Percentiles rank a stretch among this genome's conserved stretches.
These are phyloP conservation scores for Trametes versicolor DNA, from an alignment of 1,284 basidiomycete genomes.

Conservation along the genomic window DNA sequence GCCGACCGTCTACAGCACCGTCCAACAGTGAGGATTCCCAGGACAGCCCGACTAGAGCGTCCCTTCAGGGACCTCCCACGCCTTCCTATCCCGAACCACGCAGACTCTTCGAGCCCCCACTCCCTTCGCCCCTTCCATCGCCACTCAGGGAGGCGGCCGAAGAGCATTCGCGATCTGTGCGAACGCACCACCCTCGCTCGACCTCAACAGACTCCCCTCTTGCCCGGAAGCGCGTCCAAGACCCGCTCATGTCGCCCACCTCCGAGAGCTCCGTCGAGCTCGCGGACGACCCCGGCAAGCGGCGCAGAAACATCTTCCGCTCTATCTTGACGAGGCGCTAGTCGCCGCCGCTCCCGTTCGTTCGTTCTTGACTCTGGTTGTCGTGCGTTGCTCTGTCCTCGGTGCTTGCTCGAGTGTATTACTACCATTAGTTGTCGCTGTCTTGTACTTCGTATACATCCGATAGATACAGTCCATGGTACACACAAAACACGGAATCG, in stretches of 20 bases:
- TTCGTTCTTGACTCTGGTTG: background rate
- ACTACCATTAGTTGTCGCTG: conserved; percentile 39
- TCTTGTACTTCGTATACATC: conserved; percentile 40
- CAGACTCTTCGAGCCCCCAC: conserved; percentile 24
- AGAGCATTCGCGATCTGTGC: conserved; percentile 12
- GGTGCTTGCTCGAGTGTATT: conserved; percentile 28
- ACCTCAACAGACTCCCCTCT: conserved; percentile 40
- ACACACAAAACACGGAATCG: conserved; percentile 22
- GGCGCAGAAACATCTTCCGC: conserved; percentile 38
- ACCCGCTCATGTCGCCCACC: conserved; percentile 25
- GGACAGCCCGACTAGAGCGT: conserved; percentile 19
- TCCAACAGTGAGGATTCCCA: conserved; percentile 36
- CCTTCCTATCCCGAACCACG: conserved; percentile 21
- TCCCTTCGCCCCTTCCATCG: conserved; percentile 21
- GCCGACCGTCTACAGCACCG: conserved; percentile 56
- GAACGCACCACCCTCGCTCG: conserved; percentile 35
- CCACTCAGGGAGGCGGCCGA: conserved; percentile 18
- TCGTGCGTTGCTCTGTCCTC: conserved; percentile 6
- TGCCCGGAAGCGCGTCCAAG: conserved; percentile 22
- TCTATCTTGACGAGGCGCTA: conserved; percentile 38
- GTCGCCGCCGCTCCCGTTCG: conserved; percentile 3
- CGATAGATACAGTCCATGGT: conserved; percentile 36
- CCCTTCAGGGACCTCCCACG: conserved; percentile 10
- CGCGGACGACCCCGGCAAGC: conserved; percentile 33
- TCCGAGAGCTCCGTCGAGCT: conserved; percentile 26